A percentile compares a stretch with the other conserved stretches of the same genome.
phyloP scores from a whole-genome alignment of 441 rosid species.

The Raphanus hybrid region DNA sequence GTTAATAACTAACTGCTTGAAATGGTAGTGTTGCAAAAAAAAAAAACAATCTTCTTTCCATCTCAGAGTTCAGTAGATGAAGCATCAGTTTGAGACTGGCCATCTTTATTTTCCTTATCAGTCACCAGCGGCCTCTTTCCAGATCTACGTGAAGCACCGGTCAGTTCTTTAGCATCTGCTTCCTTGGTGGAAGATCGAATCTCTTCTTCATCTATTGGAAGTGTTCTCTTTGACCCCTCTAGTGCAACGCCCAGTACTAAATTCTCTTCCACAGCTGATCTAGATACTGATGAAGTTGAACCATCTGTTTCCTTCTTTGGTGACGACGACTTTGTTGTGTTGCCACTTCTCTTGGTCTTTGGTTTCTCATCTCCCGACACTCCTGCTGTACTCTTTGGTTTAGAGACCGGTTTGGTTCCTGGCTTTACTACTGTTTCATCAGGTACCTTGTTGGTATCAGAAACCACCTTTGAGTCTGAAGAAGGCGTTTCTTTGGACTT shows the following conservation, averaged over 20 bases:
- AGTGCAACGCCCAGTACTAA: slow-evolving; percentile 83
- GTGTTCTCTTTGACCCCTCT: not conserved
- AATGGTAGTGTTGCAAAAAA: not conserved
- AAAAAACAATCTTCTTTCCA: not conserved
- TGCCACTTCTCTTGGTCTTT: slow-evolving; percentile 41
- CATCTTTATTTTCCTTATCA: slow-evolving; percentile 59
- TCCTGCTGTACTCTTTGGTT: slow-evolving; percentile 44
- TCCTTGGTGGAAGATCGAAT: slow-evolving; percentile 30
- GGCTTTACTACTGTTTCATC: slow-evolving; percentile 54
- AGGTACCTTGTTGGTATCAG: slow-evolving; percentile 54
- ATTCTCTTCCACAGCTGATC: slow-evolving; percentile 69
- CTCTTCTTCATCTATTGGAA: slow-evolving; percentile 34
- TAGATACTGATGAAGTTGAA: slow-evolving; percentile 46
- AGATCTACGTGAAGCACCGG: slow-evolving; percentile 57
- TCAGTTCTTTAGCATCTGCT: slow-evolving; percentile 58
- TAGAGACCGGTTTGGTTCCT: slow-evolving; percentile 40
- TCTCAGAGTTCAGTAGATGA: slow-evolving; percentile 41
- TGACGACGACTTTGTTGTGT: slow-evolving; percentile 29
- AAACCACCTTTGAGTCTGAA: slow-evolving; percentile 48
- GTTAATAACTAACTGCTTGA: too few relatives aligned
- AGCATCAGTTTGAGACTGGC: slow-evolving; percentile 44
- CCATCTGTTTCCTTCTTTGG: slow-evolving; percentile 41
- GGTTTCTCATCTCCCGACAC: slow-evolving; percentile 42
- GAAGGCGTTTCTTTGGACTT: slow-evolving; percentile 44
- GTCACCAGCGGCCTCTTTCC: slow-evolving; percentile 50